A percentile compares a stretch with the other conserved stretches of the same genome.
phyloP scores from a whole-genome alignment of 163 green algal genomes.

The Chlorella variabilis region DNA sequence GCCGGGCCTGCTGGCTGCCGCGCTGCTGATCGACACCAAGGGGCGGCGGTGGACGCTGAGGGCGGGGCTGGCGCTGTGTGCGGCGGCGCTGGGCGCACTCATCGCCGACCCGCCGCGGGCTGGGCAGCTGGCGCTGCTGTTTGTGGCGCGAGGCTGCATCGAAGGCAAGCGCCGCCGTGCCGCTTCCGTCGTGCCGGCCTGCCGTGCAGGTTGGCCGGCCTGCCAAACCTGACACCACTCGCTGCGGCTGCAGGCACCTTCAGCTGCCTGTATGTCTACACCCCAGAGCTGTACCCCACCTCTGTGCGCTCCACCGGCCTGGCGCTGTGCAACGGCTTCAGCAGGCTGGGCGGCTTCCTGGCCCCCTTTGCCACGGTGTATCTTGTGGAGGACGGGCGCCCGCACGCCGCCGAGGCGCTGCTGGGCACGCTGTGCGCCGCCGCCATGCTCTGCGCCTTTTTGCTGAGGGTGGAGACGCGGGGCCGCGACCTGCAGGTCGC shows the following conservation, averaged over 20 bases:
- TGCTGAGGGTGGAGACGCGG: slow-evolving; percentile 51
- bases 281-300: slow-evolving; percentile 85
- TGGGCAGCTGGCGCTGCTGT: slow-evolving; percentile 61
- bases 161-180: slow-evolving; percentile 74
- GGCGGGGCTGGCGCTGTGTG: slow-evolving; percentile 40
- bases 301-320: slow-evolving; percentile 68
- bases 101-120: neutral
- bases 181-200: too few relatives aligned
- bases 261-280: slow-evolving; percentile 78
- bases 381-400: slow-evolving; percentile 50
- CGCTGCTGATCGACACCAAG: slow-evolving; percentile 32
- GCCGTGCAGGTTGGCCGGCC: too few relatives aligned
- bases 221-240: too few relatives aligned
- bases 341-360: slow-evolving; percentile 73
- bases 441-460: slow-evolving; percentile 17
- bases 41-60: slow-evolving; percentile 57
- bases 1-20: slow-evolving; percentile 40
- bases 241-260: too few relatives aligned
- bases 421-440: slow-evolving; percentile 42
- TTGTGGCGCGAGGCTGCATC: slow-evolving; percentile 60
- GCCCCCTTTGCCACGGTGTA: slow-evolving; percentile 74
- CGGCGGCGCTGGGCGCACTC: slow-evolving; percentile 43
- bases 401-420: slow-evolving; percentile 31
- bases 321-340: slow-evolving; percentile 71
- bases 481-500: slow-evolving; percentile 32